Conservation (phyloP, 2,329 filamentous ascomycete species). For the Ophiostoma ulmi region DNA sequence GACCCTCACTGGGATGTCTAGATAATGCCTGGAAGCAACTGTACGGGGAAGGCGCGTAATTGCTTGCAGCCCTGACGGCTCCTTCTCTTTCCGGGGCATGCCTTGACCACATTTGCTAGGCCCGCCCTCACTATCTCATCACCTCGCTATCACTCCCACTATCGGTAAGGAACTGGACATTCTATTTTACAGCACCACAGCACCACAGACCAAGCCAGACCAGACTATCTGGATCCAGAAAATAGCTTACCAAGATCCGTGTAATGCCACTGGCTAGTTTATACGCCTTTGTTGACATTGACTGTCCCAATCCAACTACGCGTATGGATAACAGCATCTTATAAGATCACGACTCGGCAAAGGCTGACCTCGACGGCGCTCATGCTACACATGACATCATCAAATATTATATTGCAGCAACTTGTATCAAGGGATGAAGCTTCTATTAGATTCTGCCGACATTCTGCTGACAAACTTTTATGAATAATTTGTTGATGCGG, state of each 20-base stretch:
- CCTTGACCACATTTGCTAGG: too few relatives aligned
- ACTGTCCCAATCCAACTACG: neutral
- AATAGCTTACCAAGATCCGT: conserved; percentile 18
- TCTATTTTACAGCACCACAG: neutral
- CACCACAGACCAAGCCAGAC: neutral
- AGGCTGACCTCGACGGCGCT: too few relatives aligned
- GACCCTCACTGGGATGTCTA: neutral
- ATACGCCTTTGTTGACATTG: neutral
- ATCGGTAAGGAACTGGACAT: neutral
- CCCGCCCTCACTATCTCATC: neutral
- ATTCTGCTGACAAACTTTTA: neutral
- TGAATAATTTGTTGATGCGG: too few relatives aligned
- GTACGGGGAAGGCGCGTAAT: neutral
- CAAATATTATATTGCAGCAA: neutral
- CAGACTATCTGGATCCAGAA: conserved; percentile 3
- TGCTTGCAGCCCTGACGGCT: neutral
- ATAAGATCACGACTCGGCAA: neutral
- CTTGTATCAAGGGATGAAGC: neutral
- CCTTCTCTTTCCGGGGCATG: neutral
- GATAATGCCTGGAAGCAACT: neutral
- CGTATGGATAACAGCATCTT: neutral
- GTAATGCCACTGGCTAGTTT: conserved; percentile 22
- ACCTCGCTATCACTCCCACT: neutral
- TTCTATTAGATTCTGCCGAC: neutral
- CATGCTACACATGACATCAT: neutral